Evolutionary conservation across 805 yeast species (phyloP).

Genomic region (Nakazawaea wickerhamii): DNA sequence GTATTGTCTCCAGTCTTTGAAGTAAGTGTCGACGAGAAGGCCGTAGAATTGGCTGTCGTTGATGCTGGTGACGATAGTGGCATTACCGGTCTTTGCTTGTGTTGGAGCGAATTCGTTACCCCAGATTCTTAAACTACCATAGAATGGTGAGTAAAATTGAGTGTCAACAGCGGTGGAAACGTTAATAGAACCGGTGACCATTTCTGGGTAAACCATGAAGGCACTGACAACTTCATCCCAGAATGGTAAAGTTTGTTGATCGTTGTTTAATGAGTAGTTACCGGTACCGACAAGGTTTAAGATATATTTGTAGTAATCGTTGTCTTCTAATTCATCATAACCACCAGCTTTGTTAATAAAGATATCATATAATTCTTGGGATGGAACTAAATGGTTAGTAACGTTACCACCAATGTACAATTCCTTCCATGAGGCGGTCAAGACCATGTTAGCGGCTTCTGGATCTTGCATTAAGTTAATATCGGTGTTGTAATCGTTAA

Average conservation of each 20-base stretch:
- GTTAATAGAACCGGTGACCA: constrained; percentile 25
- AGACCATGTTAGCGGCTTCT: constrained; percentile 39
- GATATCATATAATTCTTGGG: constrained; percentile 30
- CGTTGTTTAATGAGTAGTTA: constrained; percentile 24
- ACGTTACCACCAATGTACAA: constrained; percentile 36
- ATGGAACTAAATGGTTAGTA: constrained; percentile 34
- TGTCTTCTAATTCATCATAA: constrained; percentile 22
- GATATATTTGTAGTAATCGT: constrained; percentile 26
- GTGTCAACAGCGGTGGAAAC: constrained; percentile 34
- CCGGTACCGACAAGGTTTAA: constrained; percentile 20
- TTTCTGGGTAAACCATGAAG: constrained; percentile 31
- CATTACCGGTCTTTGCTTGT: constrained; percentile 28
- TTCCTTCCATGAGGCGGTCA: constrained; percentile 35
- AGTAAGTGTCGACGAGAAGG: constrained; percentile 26
- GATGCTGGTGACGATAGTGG: constrained; percentile 28
- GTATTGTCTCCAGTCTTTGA: constrained; percentile 33
- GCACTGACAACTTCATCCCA: constrained; percentile 39
- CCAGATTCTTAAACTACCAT: constrained; percentile 35
- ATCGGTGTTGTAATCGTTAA: constrained; percentile 36
- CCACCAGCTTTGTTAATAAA: constrained; percentile 33
- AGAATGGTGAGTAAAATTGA: constrained; percentile 35
- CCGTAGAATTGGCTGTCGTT: constrained; percentile 28
- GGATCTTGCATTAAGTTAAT: constrained; percentile 40
- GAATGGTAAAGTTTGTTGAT: constrained; percentile 33
- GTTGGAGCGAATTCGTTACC: constrained; percentile 32